Conservation (phyloP, 352 stramenopile species). For the Phytophthora melonis region DNA sequence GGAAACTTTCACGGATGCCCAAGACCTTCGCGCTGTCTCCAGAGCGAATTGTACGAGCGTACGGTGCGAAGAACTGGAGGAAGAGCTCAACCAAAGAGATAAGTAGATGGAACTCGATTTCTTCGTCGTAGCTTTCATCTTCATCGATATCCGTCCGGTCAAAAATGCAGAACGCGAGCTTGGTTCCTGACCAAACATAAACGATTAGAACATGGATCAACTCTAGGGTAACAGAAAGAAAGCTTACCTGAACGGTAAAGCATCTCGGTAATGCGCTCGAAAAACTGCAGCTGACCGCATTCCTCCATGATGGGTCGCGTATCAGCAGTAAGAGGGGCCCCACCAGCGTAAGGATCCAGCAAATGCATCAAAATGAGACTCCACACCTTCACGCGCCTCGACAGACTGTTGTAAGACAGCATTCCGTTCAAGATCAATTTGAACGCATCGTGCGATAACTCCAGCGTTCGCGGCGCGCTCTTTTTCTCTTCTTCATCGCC, state of each 20-base stretch:
- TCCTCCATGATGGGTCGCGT: slow-evolving; percentile 28
- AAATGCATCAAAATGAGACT: slow-evolving; percentile 68
- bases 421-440: slow-evolving; percentile 54
- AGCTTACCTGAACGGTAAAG: slow-evolving; percentile 54
- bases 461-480: background rate
- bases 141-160: slow-evolving; percentile 75
- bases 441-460: slow-evolving; percentile 48
- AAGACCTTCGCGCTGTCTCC: slow-evolving; percentile 3
- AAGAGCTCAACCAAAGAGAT: slow-evolving; percentile 67
- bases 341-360: slow-evolving; percentile 41
- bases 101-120: slow-evolving; percentile 74
- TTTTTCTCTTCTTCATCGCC: slow-evolving; percentile 16
- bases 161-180: slow-evolving; percentile 77
- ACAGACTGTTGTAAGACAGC: slow-evolving; percentile 59
- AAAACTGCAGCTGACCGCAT: slow-evolving; percentile 48
- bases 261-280: slow-evolving; percentile 43
- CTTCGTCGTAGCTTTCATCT: slow-evolving; percentile 78
- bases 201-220: background rate
- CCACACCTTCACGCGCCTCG: slow-evolving; percentile 67
- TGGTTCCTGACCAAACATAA: slow-evolving; percentile 39
- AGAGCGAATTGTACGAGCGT: slow-evolving; percentile 42
- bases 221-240: background rate
- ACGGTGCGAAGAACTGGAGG: slow-evolving; percentile 67
- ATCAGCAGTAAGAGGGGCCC: slow-evolving; percentile 30
- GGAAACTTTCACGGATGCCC: slow-evolving; percentile 46